Evolutionary conservation across 2,329 filamentous ascomycete species (phyloP), one percentile per base, ranked within the genome.

Genomic region (Colletotrichum agaves): DNA sequence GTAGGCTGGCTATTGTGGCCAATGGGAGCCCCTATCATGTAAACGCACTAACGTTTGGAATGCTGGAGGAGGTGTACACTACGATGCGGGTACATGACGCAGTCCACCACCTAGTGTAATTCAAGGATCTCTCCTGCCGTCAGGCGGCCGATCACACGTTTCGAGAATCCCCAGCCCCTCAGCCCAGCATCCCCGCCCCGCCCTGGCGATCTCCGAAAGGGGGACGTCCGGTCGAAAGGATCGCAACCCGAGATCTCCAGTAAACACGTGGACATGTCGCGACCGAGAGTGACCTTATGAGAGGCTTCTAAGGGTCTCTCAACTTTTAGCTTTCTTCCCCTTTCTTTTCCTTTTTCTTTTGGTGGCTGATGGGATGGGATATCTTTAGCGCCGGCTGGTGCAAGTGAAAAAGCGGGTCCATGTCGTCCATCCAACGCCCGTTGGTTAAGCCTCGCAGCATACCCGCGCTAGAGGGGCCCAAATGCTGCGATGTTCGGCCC

Each of bases 71-170:
- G n/a, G n/a, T n/a, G n/a, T n/a, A n/a, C 23, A 27, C 15, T 23
- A 10, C 23, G 47, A 12, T 31, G 31, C 21, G 13, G 15, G 17
- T 19, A 44, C 41, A 50, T 50, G 47, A 50, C 47, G 47, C 47
- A 50, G 47, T 31, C 27, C 23, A 15, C 47, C 47, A n/a, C n/a
- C n/a, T n/a, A n/a, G n/a, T n/a, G n/a, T 50, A 33, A 31, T 50
- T 31, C 47, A 50, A 50, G 47, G 13, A n/a, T 50, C 47, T 50
- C 47, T 17, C 12, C 27, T 27, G 31, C 47, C 27, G 23, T 50
- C 13, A 17, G 23, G 21, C n/a, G 50, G 43, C 17, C 35, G 58
- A 61, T 61, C 58, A 21, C 46, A 43, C 46, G 44, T 61, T 61
- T 52, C 35, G 35, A 50, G 35, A 33, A 61, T 50, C 23, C 44